phyloP scores from a whole-genome alignment of 805 yeast genomes.

The Teunomyces lycoperdinae region DNA sequence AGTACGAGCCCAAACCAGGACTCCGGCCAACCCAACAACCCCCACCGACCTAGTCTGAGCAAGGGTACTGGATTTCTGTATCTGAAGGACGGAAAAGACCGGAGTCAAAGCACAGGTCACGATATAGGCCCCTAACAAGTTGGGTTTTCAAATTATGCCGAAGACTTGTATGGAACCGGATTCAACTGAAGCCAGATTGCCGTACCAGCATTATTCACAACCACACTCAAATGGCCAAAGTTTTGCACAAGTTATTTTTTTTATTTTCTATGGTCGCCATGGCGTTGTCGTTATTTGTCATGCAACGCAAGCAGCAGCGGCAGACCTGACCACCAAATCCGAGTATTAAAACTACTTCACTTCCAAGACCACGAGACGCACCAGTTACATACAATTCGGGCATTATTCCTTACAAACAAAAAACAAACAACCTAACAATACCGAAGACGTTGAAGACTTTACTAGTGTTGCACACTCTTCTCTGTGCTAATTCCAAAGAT shows the following conservation, averaged over 20 bases:
- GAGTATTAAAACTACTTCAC: neutral
- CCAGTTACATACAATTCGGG: neutral
- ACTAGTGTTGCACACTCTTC: too few relatives aligned
- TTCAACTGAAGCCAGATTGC: neutral
- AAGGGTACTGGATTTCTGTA: neutral
- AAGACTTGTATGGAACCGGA: neutral
- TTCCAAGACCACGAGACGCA: neutral
- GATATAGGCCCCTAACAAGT: neutral
- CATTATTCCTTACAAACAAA: neutral
- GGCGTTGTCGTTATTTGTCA: neutral
- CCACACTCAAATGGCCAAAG: neutral
- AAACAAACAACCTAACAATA: too few relatives aligned
- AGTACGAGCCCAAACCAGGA: neutral
- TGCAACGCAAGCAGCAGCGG: neutral
- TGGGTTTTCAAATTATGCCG: neutral
- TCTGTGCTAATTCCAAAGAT: too few relatives aligned
- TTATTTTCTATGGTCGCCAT: neutral
- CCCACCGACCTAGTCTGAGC: neutral
- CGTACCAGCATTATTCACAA: constrained; percentile 1
- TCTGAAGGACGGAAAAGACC: neutral
- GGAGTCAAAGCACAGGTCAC: neutral
- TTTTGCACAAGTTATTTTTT: neutral
- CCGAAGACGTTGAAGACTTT: too few relatives aligned
- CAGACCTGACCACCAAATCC: neutral
- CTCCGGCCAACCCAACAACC: neutral